Evolutionary conservation across 495 filamentous ascomycete species (phyloP).

Genomic region (Talaromyces wortmannii): DNA sequence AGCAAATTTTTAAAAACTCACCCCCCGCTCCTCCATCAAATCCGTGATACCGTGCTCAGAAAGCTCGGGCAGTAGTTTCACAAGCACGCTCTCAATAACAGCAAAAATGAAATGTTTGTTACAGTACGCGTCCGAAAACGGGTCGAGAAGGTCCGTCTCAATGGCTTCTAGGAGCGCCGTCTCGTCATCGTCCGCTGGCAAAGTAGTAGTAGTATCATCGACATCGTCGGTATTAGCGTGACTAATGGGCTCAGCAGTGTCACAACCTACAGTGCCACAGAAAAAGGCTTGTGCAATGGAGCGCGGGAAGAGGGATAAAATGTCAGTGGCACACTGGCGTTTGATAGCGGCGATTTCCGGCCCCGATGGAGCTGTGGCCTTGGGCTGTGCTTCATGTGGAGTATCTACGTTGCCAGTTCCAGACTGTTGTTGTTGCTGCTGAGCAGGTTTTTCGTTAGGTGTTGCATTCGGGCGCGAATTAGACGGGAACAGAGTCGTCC

Average conservation of each 20-base stretch:
- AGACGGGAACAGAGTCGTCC: slow-evolving; percentile 72
- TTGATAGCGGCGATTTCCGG: slow-evolving; percentile 42
- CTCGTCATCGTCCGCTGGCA: slow-evolving; percentile 11
- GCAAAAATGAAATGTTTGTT: slow-evolving; percentile 85
- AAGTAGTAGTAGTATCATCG: slow-evolving; percentile 15
- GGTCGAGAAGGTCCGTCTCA: slow-evolving; percentile 52
- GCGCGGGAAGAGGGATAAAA: slow-evolving; percentile 41
- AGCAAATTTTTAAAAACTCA: slow-evolving; percentile 5
- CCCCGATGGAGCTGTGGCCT: slow-evolving; percentile 13
- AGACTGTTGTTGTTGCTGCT: neutral
- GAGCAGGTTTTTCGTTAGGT: neutral
- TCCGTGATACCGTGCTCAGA: slow-evolving; percentile 64
- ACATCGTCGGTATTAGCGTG: slow-evolving; percentile 16
- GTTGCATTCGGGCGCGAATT: slow-evolving; percentile 45
- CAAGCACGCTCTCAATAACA: slow-evolving; percentile 69
- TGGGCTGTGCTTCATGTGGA: neutral
- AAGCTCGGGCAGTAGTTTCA: slow-evolving; percentile 78
- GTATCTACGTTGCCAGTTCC: neutral
- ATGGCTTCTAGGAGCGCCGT: slow-evolving; percentile 35
- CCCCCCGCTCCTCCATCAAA: slow-evolving; percentile 65
- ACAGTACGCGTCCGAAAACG: slow-evolving; percentile 74
- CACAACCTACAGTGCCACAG: slow-evolving; percentile 11
- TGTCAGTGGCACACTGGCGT: slow-evolving; percentile 45
- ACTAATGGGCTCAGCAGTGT: neutral
- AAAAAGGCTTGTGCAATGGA: slow-evolving; percentile 32